A percentile compares a stretch with the other conserved stretches of the same genome.
Conservation (phyloP, 345 rosid genomes). For the Citrus reticulata region DNA sequence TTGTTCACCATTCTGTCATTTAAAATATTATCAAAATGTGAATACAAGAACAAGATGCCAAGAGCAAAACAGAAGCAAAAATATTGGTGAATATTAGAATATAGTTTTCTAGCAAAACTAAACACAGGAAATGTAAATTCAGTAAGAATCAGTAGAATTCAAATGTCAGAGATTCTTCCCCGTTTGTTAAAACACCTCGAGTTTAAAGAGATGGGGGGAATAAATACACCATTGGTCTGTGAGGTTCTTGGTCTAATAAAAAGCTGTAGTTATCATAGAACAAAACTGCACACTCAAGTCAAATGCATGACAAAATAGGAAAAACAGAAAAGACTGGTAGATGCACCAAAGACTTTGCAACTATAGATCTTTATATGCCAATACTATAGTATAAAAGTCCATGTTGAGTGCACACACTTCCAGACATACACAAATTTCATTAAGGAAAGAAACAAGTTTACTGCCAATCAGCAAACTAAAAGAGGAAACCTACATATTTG, state of each 20-base stretch:
- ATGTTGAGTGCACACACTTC: not conserved
- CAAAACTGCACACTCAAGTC: not conserved
- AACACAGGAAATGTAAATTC: not conserved
- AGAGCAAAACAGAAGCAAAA: conserved; percentile 1
- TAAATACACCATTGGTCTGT: not conserved
- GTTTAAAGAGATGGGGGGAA: not conserved
- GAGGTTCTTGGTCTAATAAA: not conserved
- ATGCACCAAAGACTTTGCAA: not conserved
- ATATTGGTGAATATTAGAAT: not conserved
- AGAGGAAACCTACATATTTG: conserved; percentile 53
- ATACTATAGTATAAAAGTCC: not conserved
- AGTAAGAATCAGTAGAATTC: not conserved
- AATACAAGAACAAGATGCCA: not conserved
- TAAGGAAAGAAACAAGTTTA: not conserved
- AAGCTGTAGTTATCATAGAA: not conserved
- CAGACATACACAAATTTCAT: not conserved
- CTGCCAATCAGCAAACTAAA: conserved; percentile 7
- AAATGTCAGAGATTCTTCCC: not conserved
- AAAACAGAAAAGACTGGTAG: not conserved
- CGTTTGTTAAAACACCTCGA: not conserved
- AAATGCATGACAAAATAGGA: not conserved
- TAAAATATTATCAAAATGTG: conserved; percentile 11
- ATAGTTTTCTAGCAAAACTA: not conserved
- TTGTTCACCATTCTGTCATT: conserved; percentile 52
- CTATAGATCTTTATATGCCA: not conserved